phyloP scores from a whole-genome alignment of 148 eudicot species.

The Persicaria tinctoria region DNA sequence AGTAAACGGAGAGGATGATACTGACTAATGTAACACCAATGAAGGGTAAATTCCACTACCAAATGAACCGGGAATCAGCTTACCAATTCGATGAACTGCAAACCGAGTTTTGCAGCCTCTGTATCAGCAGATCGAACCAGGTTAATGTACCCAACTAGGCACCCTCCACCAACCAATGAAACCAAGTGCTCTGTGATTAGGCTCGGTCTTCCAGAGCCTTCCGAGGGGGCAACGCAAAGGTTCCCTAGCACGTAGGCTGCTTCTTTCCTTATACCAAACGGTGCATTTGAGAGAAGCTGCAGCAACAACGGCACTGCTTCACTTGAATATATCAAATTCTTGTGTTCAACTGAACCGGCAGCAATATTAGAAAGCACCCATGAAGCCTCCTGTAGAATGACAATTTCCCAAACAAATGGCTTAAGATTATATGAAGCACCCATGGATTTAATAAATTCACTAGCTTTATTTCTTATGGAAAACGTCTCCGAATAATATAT shows the following conservation, averaged over 20 bases:
- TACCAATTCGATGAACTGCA: constrained; percentile 93
- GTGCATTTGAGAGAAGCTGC: constrained; percentile 60
- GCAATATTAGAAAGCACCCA: constrained; percentile 98
- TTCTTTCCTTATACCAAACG: constrained; percentile 88
- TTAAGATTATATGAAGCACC: not conserved
- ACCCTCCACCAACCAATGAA: constrained; percentile 65
- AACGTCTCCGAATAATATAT: not conserved
- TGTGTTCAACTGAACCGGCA: constrained; percentile 79
- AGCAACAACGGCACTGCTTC: constrained; percentile 62
- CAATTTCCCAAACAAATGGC: not conserved
- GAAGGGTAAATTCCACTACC: not conserved
- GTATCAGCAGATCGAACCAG: constrained; percentile 84
- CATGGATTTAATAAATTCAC: not conserved
- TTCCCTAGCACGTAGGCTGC: constrained; percentile 87
- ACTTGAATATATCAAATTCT: constrained; percentile 52
- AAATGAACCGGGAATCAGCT: constrained; percentile 8
- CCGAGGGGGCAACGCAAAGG: constrained; percentile 78
- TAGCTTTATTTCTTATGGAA: not conserved
- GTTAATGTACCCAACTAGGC: constrained; percentile 70
- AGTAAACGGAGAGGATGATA: too few species aligned
- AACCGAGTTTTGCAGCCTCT: constrained; percentile 86
- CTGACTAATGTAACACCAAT: not conserved
- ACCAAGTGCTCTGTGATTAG: constrained; percentile 77
- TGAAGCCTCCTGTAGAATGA: constrained; percentile 64
- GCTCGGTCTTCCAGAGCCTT: constrained; percentile 56